Evolutionary conservation across 2,329 filamentous ascomycete species (phyloP).

Genomic region (Trichoderma brevicompactum): DNA sequence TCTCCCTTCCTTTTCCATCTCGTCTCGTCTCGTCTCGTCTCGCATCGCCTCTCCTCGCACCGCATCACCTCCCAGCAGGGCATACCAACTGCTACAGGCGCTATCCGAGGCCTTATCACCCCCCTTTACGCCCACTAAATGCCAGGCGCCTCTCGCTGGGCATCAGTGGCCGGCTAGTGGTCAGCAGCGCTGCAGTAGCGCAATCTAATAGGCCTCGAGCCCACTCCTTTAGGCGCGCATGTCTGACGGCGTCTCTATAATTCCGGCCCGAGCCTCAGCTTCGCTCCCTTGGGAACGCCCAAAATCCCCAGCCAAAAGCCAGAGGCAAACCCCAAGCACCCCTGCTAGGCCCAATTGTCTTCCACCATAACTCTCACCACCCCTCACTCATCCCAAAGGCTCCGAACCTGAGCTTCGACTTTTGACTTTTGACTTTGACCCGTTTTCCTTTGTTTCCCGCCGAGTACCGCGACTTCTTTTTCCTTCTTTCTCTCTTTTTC

Average conservation of each 20-base stretch:
- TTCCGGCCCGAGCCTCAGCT: slow-evolving; percentile 36
- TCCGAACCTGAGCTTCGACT: not conserved
- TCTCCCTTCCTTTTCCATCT: slow-evolving; percentile 10
- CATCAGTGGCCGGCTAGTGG: slow-evolving; percentile 14
- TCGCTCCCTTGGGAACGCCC: slow-evolving; percentile 27
- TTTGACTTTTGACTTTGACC: not conserved
- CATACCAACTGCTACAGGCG: not conserved
- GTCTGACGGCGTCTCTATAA: slow-evolving; percentile 37
- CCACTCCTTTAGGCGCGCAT: not conserved
- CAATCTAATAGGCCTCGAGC: not conserved
- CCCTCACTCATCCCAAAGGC: slow-evolving; percentile 24
- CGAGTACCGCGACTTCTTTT: not conserved
- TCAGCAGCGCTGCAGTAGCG: not conserved
- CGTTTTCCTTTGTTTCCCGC: slow-evolving; percentile 28
- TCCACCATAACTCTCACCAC: slow-evolving; percentile 20
- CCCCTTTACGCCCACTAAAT: not conserved
- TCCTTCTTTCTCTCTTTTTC: slow-evolving; percentile 6
- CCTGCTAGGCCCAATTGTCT: slow-evolving; percentile 25
- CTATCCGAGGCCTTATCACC: no score
- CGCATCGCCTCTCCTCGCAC: not conserved
- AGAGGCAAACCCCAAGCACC: slow-evolving; percentile 1
- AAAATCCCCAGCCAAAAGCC: not conserved
- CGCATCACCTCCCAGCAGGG: no score
- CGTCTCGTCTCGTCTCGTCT: slow-evolving; percentile 18
- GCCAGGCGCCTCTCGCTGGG: not conserved